Base-by-base conservation (phyloP, 2,329 filamentous ascomycete genomes). In the Magnaporthiopsis incrustans region DNA sequence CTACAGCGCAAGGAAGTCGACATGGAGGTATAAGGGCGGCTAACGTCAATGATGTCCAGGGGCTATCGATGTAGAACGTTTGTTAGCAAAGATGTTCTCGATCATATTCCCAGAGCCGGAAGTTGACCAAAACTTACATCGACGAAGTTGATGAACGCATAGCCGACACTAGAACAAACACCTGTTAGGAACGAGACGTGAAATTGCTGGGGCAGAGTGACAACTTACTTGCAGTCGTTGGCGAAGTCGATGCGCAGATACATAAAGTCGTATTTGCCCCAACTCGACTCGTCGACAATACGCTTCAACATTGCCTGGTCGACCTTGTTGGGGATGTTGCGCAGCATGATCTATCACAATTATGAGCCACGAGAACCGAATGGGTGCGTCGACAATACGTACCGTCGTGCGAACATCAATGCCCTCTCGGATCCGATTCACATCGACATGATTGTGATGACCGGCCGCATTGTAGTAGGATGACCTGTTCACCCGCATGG, bases 91-190 rank as follows among this genome's bases (percentile, higher is more conserved):
- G 30, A 18, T 2, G 33, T 38, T 35, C 22, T 32, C 18, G 33
- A 62, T 26, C 27, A 57, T 32, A 57, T 7, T 27, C 33, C 22
- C 12, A 58, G 33, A 4, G 33, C 15, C 11, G 25, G 10, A 12
- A 56, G 22, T 10, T 32, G 11, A 32, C 6, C 53, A 15, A 1
- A 11, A 73, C 88, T 84, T 75, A 90, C 88, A 73, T 92, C 87
- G 58, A 88, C 85, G 70, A 98, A 97, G 76, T 99, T 97, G 78
- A 99, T 92, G 76, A 98, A 99, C 0, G 92, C 94, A 75, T 98
- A 98, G 59, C 95, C 95, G 65, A 98, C 94, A 73, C 92, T 96
- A 63, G 65, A 64, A n/a, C 68, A 67, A 75, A 81, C 67, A 35
- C 64, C 25, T 66, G 38, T 26, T 33, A 10, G 58, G 14, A 7